Evolutionary conservation across 345 rosid species (phyloP).

Genomic region (Alliaria petiolata): DNA sequence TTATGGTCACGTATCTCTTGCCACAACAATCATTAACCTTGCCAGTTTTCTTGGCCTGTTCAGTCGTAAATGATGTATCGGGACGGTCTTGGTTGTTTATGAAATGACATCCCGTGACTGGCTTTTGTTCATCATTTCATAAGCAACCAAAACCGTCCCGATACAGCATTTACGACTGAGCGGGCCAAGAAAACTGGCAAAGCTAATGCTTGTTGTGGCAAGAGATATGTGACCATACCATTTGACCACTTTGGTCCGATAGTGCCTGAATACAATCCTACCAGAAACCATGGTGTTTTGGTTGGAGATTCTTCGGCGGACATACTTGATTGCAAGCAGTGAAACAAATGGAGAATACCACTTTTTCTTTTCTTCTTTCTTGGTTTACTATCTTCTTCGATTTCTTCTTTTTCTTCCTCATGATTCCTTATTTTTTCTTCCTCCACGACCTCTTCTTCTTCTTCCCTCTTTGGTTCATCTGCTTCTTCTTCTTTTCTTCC

Average conservation of each 20-base stretch:
- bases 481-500: not conserved
- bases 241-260: too few relatives aligned
- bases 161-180: too few relatives aligned
- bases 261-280: too few relatives aligned
- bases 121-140: too few relatives aligned
- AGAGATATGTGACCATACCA: too few relatives aligned
- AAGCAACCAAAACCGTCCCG: too few relatives aligned
- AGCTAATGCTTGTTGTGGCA: too few relatives aligned
- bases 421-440: slow-evolving; percentile 22
- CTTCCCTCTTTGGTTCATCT: slow-evolving; percentile 7
- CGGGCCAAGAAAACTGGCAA: too few relatives aligned
- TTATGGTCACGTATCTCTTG: slow-evolving; percentile 52
- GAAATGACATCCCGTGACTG: too few relatives aligned
- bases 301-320: too few relatives aligned
- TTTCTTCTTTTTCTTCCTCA: slow-evolving; percentile 5
- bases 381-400: slow-evolving; percentile 16
- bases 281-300: too few relatives aligned
- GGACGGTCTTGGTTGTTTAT: slow-evolving; percentile 55
- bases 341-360: slow-evolving; percentile 28
- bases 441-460: slow-evolving; percentile 10
- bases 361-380: slow-evolving; percentile 28
- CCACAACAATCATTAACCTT: slow-evolving; percentile 74
- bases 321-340: too few relatives aligned
- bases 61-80: slow-evolving; percentile 56
- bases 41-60: slow-evolving; percentile 48